Conservation (phyloP, 1,284 basidiomycete genomes). For the Ceratobasidium sp. region DNA sequence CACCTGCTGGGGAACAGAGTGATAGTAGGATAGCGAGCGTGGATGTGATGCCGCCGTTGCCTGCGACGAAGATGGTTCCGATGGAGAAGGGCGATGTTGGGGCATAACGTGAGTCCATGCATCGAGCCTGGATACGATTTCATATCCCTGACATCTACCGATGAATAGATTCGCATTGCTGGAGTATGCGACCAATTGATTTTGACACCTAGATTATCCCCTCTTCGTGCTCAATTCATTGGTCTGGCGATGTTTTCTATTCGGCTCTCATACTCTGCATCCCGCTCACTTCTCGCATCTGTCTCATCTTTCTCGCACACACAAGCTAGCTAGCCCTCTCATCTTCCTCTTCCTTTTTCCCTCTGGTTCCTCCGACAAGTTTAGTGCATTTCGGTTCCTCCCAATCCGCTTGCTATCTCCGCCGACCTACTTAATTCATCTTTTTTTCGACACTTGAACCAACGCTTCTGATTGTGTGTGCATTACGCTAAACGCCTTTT, state of each 20-base stretch:
- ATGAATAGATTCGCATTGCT: constrained; percentile 1
- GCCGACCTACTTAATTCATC: constrained; percentile 12
- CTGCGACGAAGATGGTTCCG: constrained; percentile 48
- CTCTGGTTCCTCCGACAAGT: constrained; percentile 24
- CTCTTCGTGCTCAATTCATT: constrained; percentile 6
- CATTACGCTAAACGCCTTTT: neutral
- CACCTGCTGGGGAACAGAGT: constrained; percentile 37
- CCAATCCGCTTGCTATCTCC: constrained; percentile 12
- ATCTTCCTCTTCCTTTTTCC: neutral
- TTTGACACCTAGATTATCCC: constrained; percentile 24
- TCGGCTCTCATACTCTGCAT: constrained; percentile 30
- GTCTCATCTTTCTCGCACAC: neutral
- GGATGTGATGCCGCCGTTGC: constrained; percentile 44
- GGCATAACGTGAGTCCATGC: constrained; percentile 31
- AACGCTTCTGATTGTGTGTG: neutral
- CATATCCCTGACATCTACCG: constrained; percentile 3
- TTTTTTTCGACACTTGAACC: constrained; percentile 10
- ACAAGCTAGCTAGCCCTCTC: neutral
- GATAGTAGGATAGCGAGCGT: constrained; percentile 43
- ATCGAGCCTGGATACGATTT: neutral
- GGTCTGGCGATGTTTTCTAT: constrained; percentile 25
- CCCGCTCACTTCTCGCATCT: constrained; percentile 1
- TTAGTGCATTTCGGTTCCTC: constrained; percentile 20
- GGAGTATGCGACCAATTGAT: constrained; percentile 31
- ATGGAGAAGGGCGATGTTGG: constrained; percentile 46